Evolutionary conservation across 306 rosid species (phyloP), one percentile per base, ranked within the genome.

Genomic region (Alnus glutinosa): DNA sequence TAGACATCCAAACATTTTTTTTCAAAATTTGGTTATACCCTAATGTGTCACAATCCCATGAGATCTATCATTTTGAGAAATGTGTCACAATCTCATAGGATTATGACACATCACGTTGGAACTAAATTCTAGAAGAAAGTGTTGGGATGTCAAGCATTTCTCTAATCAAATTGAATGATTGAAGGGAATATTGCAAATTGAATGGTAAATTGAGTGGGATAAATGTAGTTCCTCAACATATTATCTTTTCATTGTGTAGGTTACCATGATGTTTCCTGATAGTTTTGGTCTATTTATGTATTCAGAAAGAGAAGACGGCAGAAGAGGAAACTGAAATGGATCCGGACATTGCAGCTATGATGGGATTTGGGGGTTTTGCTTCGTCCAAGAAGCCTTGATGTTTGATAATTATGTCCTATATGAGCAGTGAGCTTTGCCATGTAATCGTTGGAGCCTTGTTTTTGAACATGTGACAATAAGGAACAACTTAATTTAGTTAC

Each of bases 311-410:
- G 84, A 92, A 93, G 80, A 88, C 85, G 18, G 89, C 55, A 49
- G 99, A 85, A 78, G 98, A 95, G 83, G 87, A 89, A 73, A 82
- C 90, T 30, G 99, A 95, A 87, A 87, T 78, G 1, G 99, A 95
- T 84, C 89, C 99, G 10, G 99, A 95, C 44, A 90, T 95, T 73
- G 97, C 98, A 42, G 96, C 96, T 44, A 87, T 96, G 98, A 96
- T 96, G 99, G 99, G 98, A 42, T 96, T 96, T 78, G 98, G 99
- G 2, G 99, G 99, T 76, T 96, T 93, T 23, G 78, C 94, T 74
- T 90, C 98, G 55, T 83, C 93, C 71, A 96, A 93, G 86, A 91
- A 93, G 83, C 90, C 86, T 86, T 71, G 62, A 52, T 59, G 36
- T 47, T 71, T 48, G 10, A 49, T 50, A 1, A 44, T 4, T 42